A percentile compares a stretch with the other conserved stretches of the same genome.
phyloP scores from a whole-genome alignment of 148 eudicot genomes.

The Camellia sinensis region DNA sequence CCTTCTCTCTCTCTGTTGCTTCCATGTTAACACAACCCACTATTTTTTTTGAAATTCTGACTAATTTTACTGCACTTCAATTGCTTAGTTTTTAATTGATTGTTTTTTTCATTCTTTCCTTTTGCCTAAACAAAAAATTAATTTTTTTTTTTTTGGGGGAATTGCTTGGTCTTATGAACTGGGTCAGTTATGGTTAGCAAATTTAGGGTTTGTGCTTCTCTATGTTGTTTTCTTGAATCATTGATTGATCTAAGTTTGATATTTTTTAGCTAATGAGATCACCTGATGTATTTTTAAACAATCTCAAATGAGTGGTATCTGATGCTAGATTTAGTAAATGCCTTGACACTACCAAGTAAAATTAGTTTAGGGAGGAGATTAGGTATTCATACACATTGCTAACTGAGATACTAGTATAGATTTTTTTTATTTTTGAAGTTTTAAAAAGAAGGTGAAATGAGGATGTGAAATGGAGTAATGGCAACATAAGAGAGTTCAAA shows the following conservation, averaged over 20 bases:
- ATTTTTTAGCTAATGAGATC: not conserved
- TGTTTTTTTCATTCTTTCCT: no score
- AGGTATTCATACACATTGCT: not conserved
- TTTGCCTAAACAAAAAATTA: no score
- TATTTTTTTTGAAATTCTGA: not conserved
- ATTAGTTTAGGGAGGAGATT: not conserved
- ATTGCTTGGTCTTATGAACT: no score
- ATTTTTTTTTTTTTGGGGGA: no score
- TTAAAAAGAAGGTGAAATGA: not conserved
- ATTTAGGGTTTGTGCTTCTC: not conserved
- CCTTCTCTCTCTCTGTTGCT: no score
- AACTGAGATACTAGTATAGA: no score
- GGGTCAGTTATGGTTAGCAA: not conserved
- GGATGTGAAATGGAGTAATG: not conserved
- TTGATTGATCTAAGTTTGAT: not conserved
- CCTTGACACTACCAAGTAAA: not conserved
- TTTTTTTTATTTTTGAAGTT: no score
- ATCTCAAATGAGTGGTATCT: not conserved
- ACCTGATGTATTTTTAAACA: not conserved
- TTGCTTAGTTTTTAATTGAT: no score
- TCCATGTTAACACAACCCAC: not conserved
- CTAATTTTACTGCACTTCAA: no score
- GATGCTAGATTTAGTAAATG: not conserved
- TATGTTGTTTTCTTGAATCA: not conserved
- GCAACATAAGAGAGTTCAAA: not conserved